Conservation (phyloP, 1,284 basidiomycete genomes). For the Pseudozyma sp. region DNA sequence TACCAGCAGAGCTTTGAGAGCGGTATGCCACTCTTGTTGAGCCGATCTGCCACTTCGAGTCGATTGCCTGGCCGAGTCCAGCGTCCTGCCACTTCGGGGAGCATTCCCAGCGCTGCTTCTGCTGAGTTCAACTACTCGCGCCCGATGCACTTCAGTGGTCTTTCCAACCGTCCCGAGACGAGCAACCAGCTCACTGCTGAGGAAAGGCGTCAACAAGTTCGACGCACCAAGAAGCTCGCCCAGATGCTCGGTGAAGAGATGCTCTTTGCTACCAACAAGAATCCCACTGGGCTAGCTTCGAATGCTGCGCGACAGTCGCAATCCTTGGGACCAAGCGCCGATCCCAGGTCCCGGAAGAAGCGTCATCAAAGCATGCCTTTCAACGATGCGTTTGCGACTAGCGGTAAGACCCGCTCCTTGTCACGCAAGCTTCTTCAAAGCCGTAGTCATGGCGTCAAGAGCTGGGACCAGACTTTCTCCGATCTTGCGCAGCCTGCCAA, state of each 20-base stretch:
- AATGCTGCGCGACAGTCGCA: conserved; percentile 6
- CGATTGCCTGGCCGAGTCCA: conserved; percentile 5
- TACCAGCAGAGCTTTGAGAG: conserved; percentile 45
- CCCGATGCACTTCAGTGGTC: background rate
- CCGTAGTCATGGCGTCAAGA: conserved; percentile 21
- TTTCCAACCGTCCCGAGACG: conserved; percentile 25
- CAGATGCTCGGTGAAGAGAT: conserved; percentile 57
- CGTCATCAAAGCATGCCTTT: conserved; percentile 27
- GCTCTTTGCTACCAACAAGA: conserved; percentile 24
- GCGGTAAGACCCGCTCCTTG: conserved; percentile 22
- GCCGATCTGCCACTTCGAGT: conserved; percentile 2
- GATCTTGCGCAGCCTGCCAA: conserved; percentile 6
- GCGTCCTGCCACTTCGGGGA: conserved; percentile 19
- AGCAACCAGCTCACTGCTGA: conserved; percentile 41
- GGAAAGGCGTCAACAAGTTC: conserved; percentile 49
- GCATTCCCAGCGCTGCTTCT: conserved; percentile 7
- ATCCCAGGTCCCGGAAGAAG: conserved; percentile 5
- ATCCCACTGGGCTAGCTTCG: background rate
- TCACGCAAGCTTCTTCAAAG: conserved; percentile 27
- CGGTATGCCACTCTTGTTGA: conserved; percentile 35
- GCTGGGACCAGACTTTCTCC: conserved; percentile 21
- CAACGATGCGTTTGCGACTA: conserved; percentile 1
- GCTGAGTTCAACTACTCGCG: conserved; percentile 5
- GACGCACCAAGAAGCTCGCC: conserved; percentile 53
- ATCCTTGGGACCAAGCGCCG: conserved; percentile 1